A percentile compares a stretch with the other conserved stretches of the same genome.
Conservation (phyloP, 2,329 filamentous ascomycete species). For the Nothomitra cinnamomea region DNA sequence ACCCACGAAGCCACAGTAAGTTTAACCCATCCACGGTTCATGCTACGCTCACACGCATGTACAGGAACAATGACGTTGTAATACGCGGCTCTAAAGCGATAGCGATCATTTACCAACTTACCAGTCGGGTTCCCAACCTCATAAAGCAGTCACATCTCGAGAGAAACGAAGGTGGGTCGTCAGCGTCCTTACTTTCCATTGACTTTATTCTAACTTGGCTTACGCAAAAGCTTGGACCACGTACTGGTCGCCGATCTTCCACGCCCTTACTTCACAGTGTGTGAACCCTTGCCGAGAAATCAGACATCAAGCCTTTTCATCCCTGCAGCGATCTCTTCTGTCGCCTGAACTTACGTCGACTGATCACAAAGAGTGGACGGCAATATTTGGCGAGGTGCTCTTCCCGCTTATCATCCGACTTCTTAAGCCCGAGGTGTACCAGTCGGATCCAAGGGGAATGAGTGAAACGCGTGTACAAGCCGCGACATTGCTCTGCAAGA, state of each 20-base stretch:
- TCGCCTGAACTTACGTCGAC: constrained; percentile 70
- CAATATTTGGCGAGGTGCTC: constrained; percentile 84
- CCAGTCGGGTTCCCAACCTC: constrained; percentile 61
- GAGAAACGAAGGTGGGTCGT: constrained; percentile 50
- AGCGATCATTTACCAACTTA: constrained; percentile 65
- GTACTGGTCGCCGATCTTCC: constrained; percentile 93
- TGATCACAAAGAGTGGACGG: constrained; percentile 81
- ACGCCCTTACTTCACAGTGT: constrained; percentile 74
- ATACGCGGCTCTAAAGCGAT: constrained; percentile 66
- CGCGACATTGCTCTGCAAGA: constrained; percentile 80
- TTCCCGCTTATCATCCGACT: constrained; percentile 80
- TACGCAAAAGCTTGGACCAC: constrained; percentile 67
- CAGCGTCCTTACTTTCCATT: neutral
- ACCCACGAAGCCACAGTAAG: constrained; percentile 37
- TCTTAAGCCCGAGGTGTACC: constrained; percentile 87
- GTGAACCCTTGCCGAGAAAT: constrained; percentile 90
- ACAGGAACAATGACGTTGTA: constrained; percentile 53
- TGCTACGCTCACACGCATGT: constrained; percentile 11
- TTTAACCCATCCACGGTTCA: constrained; percentile 5
- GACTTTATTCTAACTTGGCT: constrained; percentile 9
- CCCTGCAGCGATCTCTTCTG: constrained; percentile 69
- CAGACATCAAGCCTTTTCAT: constrained; percentile 71
- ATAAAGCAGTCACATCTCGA: constrained; percentile 92
- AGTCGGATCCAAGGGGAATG: constrained; percentile 83
- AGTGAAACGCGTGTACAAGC: constrained; percentile 85